These are phyloP conservation scores for Phytophthora palmivora DNA, from an alignment of 352 stramenopile species.

Conservation along the genomic window DNA sequence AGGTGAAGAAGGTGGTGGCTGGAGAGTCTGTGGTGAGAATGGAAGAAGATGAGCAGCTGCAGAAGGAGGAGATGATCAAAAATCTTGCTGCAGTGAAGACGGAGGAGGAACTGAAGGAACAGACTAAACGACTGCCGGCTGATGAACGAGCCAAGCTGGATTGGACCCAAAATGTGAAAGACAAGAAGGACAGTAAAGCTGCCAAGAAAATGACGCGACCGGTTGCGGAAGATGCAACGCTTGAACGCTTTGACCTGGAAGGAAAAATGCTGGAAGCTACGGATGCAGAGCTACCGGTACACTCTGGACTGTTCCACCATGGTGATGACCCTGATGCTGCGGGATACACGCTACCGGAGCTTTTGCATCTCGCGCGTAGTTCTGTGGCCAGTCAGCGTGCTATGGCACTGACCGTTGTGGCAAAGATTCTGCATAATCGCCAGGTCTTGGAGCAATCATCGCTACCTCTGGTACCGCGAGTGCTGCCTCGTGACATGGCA, in stretches of 20 bases:
- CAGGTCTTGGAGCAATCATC: constrained; percentile 28
- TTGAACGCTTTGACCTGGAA: constrained; percentile 77
- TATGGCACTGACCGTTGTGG: constrained; percentile 67
- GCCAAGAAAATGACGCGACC: constrained; percentile 21
- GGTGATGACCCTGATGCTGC: constrained; percentile 73
- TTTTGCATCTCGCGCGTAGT: constrained; percentile 75
- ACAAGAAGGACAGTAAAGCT: constrained; percentile 18
- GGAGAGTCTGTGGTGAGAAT: constrained; percentile 26
- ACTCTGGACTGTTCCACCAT: constrained; percentile 85
- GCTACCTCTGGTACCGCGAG: constrained; percentile 29
- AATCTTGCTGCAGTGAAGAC: constrained; percentile 62
- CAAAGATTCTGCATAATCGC: constrained; percentile 65
- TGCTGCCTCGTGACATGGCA: constrained; percentile 53
- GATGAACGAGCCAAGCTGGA: constrained; percentile 83
- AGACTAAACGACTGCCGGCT: constrained; percentile 52
- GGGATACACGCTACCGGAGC: constrained; percentile 78
- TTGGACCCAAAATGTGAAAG: constrained; percentile 60
- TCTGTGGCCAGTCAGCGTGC: constrained; percentile 76
- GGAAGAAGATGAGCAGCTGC: constrained; percentile 7
- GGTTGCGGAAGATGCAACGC: constrained; percentile 35
- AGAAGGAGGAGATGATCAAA: constrained; percentile 41
- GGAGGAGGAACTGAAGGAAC: constrained; percentile 65
- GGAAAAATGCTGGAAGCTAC: constrained; percentile 42
- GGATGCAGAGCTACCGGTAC: constrained; percentile 33
- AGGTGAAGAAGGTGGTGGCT: constrained; percentile 25